Base-by-base conservation (phyloP, 2,329 filamentous ascomycete species). In the Verticillium longisporum region DNA sequence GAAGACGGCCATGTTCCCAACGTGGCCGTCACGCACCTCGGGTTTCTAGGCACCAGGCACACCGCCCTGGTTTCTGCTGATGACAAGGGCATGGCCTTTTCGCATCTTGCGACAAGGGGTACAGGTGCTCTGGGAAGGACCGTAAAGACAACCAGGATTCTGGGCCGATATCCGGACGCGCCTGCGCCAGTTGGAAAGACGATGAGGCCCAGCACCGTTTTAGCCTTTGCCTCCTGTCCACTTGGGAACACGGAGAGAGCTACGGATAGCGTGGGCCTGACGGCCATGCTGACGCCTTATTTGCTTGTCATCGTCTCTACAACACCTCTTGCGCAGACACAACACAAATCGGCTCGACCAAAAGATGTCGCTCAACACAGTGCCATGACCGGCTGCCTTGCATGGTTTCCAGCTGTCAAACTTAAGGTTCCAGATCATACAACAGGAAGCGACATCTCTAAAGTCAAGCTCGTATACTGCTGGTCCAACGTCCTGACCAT, bases 401-500 rank as follows among this genome's bases (percentile, higher is more conserved):
- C 95, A 37, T 99, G 95, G 95, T 99, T 99, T 71, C 95, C 95
- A 2, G 92, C 93, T 1, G 95, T 99, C 55, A 95, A 91, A 70
- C 79, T 99, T 54, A 98, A 98, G 73, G 84, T 86, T 15, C 83
- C 86, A 10, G 88, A 92, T 64, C 78, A 84, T 1, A 81, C 84
- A 56, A 86, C 84, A 0, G 87, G 86, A 5, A 89, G 87, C 68
- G 84, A 87, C 7, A 81, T 88, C 10, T 93, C 91, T 18, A 89
- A 88, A 69, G 90, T 89, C 41, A 98, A 99, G 73, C 83, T 99
- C 18, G 94, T 91, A 0, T 99, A 99, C 76, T 97, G 93, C 74
- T 99, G 95, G 95, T 98, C 95, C 2, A 98, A 98, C 69, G 87
- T 98, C n/a, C 78, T 99, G 66, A 98, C 93, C 0, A 88, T 99